Evolutionary conservation across 306 rosid genomes (phyloP), one percentile per base, ranked within the genome.

Genomic region (Prinsepia uniflora): DNA sequence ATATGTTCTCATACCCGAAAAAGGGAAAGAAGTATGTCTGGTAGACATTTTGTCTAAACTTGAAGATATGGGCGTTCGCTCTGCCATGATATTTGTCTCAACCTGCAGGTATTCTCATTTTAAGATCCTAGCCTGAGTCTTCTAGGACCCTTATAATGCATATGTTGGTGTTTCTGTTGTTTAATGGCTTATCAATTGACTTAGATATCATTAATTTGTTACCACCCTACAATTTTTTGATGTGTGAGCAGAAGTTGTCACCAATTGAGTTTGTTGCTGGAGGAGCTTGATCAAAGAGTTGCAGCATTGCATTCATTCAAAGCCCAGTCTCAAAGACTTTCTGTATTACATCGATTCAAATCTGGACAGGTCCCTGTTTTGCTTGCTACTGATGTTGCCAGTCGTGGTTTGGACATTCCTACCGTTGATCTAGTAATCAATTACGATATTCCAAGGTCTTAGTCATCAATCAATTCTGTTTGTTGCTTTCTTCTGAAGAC

Each of bases 381-480:
- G 81, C 83, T 93, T 36, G 98, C 98, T 44, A 93, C 96, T 50
- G 97, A 93, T 88, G 96, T 93, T 79, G 97, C 94, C 63, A 82
- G 93, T 67, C 96, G 96, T 10, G 98, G 98, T 75, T 83, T 93
- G 84, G 97, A 93, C 76, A 90, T 93, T 79, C 94, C 94, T 24
- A 88, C 96, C 5, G 94, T 93, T 74, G 98, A 93, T 72, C 89
- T 93, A 70, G 96, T 93, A 50, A 81, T 93, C 83, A 90, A 93
- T 78, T 93, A 84, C 14, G 97, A 90, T 68, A 84, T 90, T 78
- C 98, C 98, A 65, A 90, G 97, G 96, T 93, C 56, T 71, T 52
- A 56, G 19, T 80, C 79, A 42, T 48, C 60, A 13, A 7, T 65
- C 40, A 34, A 61, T 49, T 44, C 70, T 66, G 63, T 6, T 67